Conservation (phyloP, 345 rosid genomes). For the Boechera divaricarpa region DNA sequence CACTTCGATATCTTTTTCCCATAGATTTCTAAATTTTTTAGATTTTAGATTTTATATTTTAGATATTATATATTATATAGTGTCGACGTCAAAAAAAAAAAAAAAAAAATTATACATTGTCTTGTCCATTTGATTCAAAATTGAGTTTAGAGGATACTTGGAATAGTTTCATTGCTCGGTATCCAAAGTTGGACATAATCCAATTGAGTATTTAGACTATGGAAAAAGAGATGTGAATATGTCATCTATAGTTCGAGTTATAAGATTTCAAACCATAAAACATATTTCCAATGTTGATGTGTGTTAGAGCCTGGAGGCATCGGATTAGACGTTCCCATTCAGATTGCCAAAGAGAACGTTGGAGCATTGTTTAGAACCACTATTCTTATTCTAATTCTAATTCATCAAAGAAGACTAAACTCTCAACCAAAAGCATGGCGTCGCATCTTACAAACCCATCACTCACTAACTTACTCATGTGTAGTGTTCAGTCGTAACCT, state of each 20-base stretch:
- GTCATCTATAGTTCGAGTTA: no score
- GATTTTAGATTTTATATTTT: background rate
- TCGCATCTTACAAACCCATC: no score
- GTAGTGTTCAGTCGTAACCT: background rate
- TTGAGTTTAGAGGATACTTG: background rate
- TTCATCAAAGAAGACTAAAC: no score
- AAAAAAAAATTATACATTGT: background rate
- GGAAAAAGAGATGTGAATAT: no score
- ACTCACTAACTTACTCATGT: background rate
- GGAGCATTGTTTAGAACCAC: no score
- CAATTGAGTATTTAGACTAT: background rate
- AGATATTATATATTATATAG: background rate
- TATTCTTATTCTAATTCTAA: no score
- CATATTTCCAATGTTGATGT: no score
- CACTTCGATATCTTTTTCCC: background rate
- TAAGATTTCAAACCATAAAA: no score
- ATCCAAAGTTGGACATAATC: background rate
- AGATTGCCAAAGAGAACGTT: no score
- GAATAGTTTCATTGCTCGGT: background rate
- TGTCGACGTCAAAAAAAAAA: background rate
- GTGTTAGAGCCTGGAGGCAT: no score
- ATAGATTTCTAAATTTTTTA: background rate
- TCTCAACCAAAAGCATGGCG: no score
- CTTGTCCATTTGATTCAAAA: constrained; percentile 6
- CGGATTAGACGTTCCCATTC: no score